phyloP scores from a whole-genome alignment of 2,329 filamentous ascomycete genomes.

The Pseudocercospora cruenta region DNA sequence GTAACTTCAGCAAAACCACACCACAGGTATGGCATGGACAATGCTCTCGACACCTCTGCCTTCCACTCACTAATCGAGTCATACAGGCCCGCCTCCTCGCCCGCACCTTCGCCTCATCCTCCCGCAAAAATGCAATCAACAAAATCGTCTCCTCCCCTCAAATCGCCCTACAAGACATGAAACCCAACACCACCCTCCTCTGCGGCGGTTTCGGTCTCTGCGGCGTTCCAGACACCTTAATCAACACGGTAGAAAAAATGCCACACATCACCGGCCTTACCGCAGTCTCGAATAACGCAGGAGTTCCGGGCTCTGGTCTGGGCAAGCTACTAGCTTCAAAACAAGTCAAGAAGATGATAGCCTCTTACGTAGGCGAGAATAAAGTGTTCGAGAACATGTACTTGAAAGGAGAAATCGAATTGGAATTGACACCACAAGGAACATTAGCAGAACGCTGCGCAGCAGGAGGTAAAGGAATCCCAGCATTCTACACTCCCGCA shows the following conservation, averaged over 20 bases:
- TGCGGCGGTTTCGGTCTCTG: constrained; percentile 84
- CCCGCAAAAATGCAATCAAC: constrained; percentile 31
- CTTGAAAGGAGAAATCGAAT: constrained; percentile 70
- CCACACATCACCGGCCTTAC: constrained; percentile 64
- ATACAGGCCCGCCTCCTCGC: constrained; percentile 26
- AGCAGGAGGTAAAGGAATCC: constrained; percentile 72
- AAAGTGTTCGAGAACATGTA: constrained; percentile 77
- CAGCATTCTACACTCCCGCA: constrained; percentile 79
- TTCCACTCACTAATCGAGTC: not conserved
- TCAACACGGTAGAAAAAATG: constrained; percentile 66
- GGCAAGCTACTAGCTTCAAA: constrained; percentile 69
- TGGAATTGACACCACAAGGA: constrained; percentile 77
- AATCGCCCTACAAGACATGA: constrained; percentile 70
- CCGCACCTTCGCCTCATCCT: constrained; percentile 31
- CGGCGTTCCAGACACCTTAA: constrained; percentile 73
- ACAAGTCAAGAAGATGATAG: constrained; percentile 71
- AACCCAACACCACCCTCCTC: constrained; percentile 70
- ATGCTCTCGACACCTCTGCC: not conserved
- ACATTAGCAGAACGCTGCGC: constrained; percentile 73
- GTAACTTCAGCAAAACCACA: constrained; percentile 26
- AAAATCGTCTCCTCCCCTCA: constrained; percentile 56
- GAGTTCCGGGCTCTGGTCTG: constrained; percentile 69
- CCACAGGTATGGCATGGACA: constrained; percentile 17
- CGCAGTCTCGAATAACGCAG: constrained; percentile 81
- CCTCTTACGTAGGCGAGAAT: constrained; percentile 77